phyloP scores from a whole-genome alignment of 371 early-diverging fungal species.

The Rhizopus arrhizus region DNA sequence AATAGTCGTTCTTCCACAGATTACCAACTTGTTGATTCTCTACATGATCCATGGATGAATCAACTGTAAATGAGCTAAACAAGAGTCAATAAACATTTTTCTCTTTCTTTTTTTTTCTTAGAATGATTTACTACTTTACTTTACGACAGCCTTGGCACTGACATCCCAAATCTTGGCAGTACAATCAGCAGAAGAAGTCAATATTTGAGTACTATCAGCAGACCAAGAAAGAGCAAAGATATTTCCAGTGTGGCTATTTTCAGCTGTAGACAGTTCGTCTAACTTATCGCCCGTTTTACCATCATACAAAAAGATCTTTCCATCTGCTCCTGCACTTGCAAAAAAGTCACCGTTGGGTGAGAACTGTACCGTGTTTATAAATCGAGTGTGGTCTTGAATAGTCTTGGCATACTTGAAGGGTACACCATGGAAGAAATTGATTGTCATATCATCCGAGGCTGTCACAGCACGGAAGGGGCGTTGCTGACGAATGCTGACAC shows the following conservation, averaged over 20 bases:
- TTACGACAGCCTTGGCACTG: constrained; percentile 65
- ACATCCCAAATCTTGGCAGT: constrained; percentile 95
- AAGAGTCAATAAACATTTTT: not conserved
- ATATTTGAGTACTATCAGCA: constrained; percentile 73
- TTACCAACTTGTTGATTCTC: constrained; percentile 94
- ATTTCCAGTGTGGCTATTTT: constrained; percentile 75
- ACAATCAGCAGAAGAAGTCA: constrained; percentile 86
- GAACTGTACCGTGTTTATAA: constrained; percentile 87
- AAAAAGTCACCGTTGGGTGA: constrained; percentile 85
- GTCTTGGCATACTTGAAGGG: constrained; percentile 83
- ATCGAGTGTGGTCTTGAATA: constrained; percentile 81
- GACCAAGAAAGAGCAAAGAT: constrained; percentile 89
- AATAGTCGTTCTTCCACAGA: constrained; percentile 78
- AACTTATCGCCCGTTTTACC: constrained; percentile 87
- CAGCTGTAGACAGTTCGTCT: constrained; percentile 59
- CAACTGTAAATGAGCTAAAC: constrained; percentile 56
- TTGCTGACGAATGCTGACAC: constrained; percentile 78
- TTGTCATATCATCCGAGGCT: constrained; percentile 87
- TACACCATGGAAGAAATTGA: constrained; percentile 88
- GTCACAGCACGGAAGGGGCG: constrained; percentile 95
- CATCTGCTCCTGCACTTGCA: constrained; percentile 87
- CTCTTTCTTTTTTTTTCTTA: not conserved
- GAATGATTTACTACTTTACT: constrained; percentile 45
- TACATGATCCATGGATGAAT: constrained; percentile 31
- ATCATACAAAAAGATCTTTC: constrained; percentile 90